Evolutionary conservation across 179 eudicot species (phyloP).

Genomic region (Nepenthes alata): DNA sequence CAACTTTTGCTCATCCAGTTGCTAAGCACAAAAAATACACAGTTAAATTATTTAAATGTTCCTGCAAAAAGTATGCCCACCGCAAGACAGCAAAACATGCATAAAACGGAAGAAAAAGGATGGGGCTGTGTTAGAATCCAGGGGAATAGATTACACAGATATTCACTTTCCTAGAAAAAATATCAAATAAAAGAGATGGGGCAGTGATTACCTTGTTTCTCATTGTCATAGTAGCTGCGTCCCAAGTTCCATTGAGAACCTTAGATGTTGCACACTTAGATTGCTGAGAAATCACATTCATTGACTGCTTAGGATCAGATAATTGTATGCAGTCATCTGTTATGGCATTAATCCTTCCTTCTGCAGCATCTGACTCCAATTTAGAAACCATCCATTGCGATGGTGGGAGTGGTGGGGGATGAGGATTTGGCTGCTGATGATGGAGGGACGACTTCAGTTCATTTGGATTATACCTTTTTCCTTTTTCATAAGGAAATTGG

Average conservation of each 20-base stretch:
- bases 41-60: neutral
- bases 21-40: conserved; percentile 6
- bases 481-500: conserved; percentile 32
- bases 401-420: conserved; percentile 88
- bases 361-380: conserved; percentile 21
- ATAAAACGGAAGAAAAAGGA: no score
- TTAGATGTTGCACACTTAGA: conserved; percentile 26
- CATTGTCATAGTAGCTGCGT: conserved; percentile 12
- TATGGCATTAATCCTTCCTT: conserved; percentile 13
- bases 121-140: no score
- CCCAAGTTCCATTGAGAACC: conserved; percentile 19
- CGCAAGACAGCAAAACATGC: neutral
- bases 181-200: neutral
- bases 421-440: conserved; percentile 27
- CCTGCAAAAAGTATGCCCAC: neutral
- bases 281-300: conserved; percentile 25
- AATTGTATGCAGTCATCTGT: conserved; percentile 18
- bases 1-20: conserved; percentile 25
- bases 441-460: conserved; percentile 16
- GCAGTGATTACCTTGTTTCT: conserved; percentile 30
- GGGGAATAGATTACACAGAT: no score
- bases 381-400: conserved; percentile 57
- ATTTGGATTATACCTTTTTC: conserved; percentile 17
- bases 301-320: conserved; percentile 21
- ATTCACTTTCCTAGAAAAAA: neutral